phyloP scores from a whole-genome alignment of 805 yeast genomes.

The Wickerhamomyces chaumierensis region DNA sequence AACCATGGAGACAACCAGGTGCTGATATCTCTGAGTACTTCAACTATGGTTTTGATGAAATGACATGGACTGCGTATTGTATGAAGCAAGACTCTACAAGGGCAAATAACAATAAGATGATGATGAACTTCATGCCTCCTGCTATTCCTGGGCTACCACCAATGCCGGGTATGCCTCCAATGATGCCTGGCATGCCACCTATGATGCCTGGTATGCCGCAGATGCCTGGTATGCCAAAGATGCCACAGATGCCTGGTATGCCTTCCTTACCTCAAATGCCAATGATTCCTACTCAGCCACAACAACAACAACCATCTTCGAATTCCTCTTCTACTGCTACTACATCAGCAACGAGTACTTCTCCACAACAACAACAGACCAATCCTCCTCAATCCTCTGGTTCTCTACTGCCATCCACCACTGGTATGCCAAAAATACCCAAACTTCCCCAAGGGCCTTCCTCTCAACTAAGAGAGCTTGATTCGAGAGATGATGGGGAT shows the following conservation, averaged over 20 bases:
- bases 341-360: background rate
- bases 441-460: conserved; percentile 3
- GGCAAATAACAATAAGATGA: conserved; percentile 67
- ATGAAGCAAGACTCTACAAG: conserved; percentile 75
- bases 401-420: too few relatives aligned
- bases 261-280: conserved; percentile 1
- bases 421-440: conserved; percentile 4
- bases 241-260: conserved; percentile 9
- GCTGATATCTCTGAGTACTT: conserved; percentile 91
- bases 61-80: conserved; percentile 91
- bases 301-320: background rate
- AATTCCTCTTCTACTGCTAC: background rate
- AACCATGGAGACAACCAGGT: conserved; percentile 98
- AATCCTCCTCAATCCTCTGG: conserved; percentile 2
- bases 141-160: conserved; percentile 22
- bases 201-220: conserved; percentile 16
- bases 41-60: conserved; percentile 93
- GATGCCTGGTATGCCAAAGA: conserved; percentile 18
- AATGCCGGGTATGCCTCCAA: conserved; percentile 16
- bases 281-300: conserved; percentile 2
- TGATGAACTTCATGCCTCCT: conserved; percentile 47
- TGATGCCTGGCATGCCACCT: background rate
- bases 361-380: background rate
- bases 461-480: background rate
- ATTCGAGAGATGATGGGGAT: conserved; percentile 11